Base-by-base conservation (phyloP, 1,284 basidiomycete genomes). In the Ustilago hordei region DNA sequence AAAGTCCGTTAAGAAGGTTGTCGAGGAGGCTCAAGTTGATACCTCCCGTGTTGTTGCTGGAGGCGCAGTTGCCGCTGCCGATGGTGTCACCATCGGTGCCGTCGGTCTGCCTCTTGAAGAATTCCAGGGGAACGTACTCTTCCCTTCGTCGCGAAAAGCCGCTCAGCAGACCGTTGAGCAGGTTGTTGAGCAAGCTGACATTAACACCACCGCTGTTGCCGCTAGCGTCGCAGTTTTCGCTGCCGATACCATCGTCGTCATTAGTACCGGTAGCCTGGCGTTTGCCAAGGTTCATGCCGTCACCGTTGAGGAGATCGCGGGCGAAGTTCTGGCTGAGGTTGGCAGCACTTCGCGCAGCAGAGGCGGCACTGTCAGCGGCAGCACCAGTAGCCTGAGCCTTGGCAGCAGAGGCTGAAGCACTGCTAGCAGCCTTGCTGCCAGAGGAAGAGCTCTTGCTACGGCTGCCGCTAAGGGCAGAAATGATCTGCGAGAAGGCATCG, bases 1-100 rank as follows among this genome's bases (percentile, higher is more conserved):
- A 69, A 11, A 80, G 63, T n/a, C 76, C 76, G 45, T 78, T 78
- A 32, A 80, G 64, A 34, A 80, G 53, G 57, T 78, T 75, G 76
- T 80, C 74, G 34, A 79, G 71, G 17, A 80, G 60, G 32, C 67
- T 70, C 32, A 80, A 41, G 43, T 80, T 80, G 65, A 80, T 41
- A 17, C 78, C 78, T 17, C 75, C 75, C 31, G 63, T 53, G 48
- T 78, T 78, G 59, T 76, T 64, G 61, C 75, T 69, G 8, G 73
- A 64, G 34, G 35, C 60, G 56, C 71, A 73, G 61, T 79, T 72
- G 53, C 55, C 70, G 43, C 64, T 70, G 23, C 67, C 70, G 41
- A 65, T 66, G 9, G 32, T 28, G 48, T 34, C 32, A 43, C 43
- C 65, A 36, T 56, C 74, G 53, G 45, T 61, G 31, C 50, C 59